Base-by-base conservation (phyloP, 805 yeast species). In the Myxozyma neglecta region DNA sequence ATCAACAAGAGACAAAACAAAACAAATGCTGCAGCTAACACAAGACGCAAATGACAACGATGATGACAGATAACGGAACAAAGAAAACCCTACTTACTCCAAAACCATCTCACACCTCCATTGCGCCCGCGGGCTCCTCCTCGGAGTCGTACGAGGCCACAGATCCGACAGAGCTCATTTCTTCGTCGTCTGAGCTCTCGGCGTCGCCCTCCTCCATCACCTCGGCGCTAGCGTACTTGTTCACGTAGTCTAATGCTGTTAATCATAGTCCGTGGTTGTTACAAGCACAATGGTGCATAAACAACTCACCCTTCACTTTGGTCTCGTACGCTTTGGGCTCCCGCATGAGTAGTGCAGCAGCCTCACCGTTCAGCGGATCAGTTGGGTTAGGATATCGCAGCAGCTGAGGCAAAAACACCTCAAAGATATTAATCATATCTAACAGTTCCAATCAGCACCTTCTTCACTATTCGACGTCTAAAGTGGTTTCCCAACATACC, bases 291-390 rank as follows among this genome's bases (percentile, higher is more conserved):
- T 4, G 3, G 9, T 20, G 24, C 16, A 10, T 29, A 5, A 5
- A 35, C 35, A 5, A 18, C 65, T 20, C 35, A 61, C 63, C 70
- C 37, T 81, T 84, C 6, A 94, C 96, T 67, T 83, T 85, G 55
- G 79, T 84, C 53, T 82, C 83, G 72, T 93, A 93, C 55, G 80
- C 76, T 32, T 79, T 77, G 63, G 84, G 86, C 69, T 90, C 90
- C 59, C 85, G 82, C 64, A 86, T 79, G 78, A 89, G 85, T 58
- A 93, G 75, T 14, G 87, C 84, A 6, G 96, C 89, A 0, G 98
- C 98, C 62, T 89, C 94, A 10, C 91, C 86, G 71, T 93, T 93
- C 65, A 93, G 80, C 0, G 99, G 99, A 73, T 93, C 99, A 13
- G 93, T 80, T 1, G 98, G 93, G 71, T 93, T 93, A 18, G 98